Evolutionary conservation across 208 protist species (phyloP).

Genomic region (Tetramitus jugosus): DNA sequence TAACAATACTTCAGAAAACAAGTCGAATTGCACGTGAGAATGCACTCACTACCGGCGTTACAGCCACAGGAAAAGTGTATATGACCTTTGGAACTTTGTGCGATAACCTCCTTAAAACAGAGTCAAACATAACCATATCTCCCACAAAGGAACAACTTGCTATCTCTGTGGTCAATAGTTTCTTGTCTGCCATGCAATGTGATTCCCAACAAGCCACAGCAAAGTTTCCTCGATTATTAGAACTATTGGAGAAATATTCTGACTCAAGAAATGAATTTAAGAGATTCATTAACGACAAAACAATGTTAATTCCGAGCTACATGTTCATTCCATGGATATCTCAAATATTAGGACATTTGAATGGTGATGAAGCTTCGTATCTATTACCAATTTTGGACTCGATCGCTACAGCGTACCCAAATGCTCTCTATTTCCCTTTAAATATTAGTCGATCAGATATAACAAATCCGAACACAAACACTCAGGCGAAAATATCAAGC

Average conservation of each 20-base stretch:
- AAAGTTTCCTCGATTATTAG: slow-evolving; percentile 51
- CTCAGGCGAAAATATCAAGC: background rate
- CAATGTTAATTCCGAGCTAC: slow-evolving; percentile 38
- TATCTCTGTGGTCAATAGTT: slow-evolving; percentile 29
- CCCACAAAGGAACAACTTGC: background rate
- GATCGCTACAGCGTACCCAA: slow-evolving; percentile 51
- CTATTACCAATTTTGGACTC: slow-evolving; percentile 41
- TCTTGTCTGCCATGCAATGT: slow-evolving; percentile 37
- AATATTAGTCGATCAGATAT: slow-evolving; percentile 53
- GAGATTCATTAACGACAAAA: background rate
- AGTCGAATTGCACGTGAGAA: too few species aligned
- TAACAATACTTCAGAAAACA: too few species aligned
- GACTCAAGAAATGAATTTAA: background rate
- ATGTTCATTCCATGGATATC: slow-evolving; percentile 55
- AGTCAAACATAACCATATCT: too few species aligned
- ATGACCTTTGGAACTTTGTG: too few species aligned
- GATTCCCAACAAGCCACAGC: slow-evolving; percentile 28
- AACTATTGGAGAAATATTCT: slow-evolving; percentile 34
- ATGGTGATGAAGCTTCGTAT: slow-evolving; percentile 28
- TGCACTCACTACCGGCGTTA: too few species aligned
- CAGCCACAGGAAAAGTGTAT: too few species aligned
- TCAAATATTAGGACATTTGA: slow-evolving; percentile 52
- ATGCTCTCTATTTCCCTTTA: slow-evolving; percentile 64
- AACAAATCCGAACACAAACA: background rate
- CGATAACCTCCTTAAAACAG: too few species aligned